Conservation (phyloP, 495 filamentous ascomycete genomes). For the Penicillium arizonense region DNA sequence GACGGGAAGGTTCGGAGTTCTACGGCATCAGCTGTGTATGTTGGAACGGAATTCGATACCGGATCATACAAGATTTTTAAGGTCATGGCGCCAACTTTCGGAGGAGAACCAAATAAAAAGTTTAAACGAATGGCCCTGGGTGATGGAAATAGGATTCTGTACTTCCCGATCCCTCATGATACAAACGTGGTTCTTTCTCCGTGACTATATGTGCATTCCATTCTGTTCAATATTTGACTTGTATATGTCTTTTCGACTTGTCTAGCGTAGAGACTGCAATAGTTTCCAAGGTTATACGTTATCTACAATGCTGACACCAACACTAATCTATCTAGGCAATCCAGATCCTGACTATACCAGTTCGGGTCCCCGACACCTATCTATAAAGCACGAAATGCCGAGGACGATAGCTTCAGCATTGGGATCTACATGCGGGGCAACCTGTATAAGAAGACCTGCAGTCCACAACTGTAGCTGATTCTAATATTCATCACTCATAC, state of each 20-base stretch:
- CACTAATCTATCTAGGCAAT: no score
- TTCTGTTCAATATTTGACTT: background rate
- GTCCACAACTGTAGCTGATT: no score
- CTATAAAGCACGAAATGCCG: background rate
- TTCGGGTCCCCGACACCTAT: slow-evolving; percentile 1
- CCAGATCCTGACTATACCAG: background rate
- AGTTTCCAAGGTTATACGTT: background rate
- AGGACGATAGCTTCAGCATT: background rate
- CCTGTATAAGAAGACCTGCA: background rate
- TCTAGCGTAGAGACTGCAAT: background rate
- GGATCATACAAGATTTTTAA: slow-evolving; percentile 44
- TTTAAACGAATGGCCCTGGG: slow-evolving; percentile 31
- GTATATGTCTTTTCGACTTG: background rate
- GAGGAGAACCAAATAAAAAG: slow-evolving; percentile 37
- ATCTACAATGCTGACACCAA: background rate
- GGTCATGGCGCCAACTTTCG: slow-evolving; percentile 29
- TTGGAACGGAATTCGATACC: slow-evolving; percentile 37
- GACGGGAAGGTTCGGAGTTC: slow-evolving; percentile 29
- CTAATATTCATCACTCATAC: background rate
- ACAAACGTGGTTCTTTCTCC: slow-evolving; percentile 30
- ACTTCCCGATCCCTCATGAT: slow-evolving; percentile 32
- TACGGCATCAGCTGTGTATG: slow-evolving; percentile 29
- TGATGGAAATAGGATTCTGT: slow-evolving; percentile 28
- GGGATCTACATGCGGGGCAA: slow-evolving; percentile 2
- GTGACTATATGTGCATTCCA: slow-evolving; percentile 5